Evolutionary conservation across 441 rosid genomes (phyloP), one percentile per base, ranked within the genome.

Genomic region (Adansonia rubrostipa): DNA sequence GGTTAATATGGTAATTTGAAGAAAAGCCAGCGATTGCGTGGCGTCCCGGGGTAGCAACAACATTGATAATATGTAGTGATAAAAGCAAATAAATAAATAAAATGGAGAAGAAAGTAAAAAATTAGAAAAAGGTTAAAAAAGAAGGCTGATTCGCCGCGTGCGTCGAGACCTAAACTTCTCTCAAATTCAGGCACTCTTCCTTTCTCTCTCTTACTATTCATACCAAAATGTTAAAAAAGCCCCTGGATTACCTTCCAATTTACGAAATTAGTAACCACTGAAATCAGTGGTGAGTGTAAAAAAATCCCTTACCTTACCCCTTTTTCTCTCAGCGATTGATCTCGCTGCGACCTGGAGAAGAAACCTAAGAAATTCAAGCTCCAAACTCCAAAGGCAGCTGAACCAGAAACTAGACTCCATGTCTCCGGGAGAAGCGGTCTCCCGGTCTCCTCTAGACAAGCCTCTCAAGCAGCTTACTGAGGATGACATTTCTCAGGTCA

Each of bases 401-500:
- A 33, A 33, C 33, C 78, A 20, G 73, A 50, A 80, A 78, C 77
- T 67, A 60, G 77, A 64, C 63, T 54, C 73, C 72, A 76, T 75
- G 82, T 69, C 76, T 56, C 69, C 77, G 68, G 84, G 79, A 54
- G 82, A 84, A 83, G 66, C 82, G 60, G 77, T 80, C 45, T 72
- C 81, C 68, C 81, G 77, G 67, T 84, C 86, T 50, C 77, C 82
- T 42, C 85, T 86, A 9, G 86, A 84, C 76, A 86, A 84, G 73
- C 87, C 87, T 60, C 82, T 86, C 36, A 69, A 74, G 76, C 87
- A 79, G 77, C 89, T 86, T 62, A 86, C 87, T 19, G 89, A 86
- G 78, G 87, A 86, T 62, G 89, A 86, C 83, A 86, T 86, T 78
- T 82, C 89, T 68, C 89, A 82, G 85, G 82, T 86, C 81, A 86